Evolutionary conservation across 2,329 filamentous ascomycete genomes (phyloP).

Genomic region (Dryadomyces quercus-mongolicae): DNA sequence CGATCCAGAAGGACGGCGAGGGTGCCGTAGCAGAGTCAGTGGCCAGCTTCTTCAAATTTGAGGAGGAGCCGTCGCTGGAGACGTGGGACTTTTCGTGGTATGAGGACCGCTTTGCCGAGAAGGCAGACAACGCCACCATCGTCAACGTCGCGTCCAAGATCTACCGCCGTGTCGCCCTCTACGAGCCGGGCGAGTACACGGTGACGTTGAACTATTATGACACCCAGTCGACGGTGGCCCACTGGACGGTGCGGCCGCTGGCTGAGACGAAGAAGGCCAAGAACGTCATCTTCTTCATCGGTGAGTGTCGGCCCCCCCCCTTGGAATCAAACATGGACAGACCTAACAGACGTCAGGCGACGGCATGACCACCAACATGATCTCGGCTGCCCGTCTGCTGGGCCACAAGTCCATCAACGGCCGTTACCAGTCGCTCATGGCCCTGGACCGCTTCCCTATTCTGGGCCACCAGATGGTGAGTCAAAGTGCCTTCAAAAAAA

Average conservation of each 20-base stretch:
- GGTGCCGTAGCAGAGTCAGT: slow-evolving; percentile 2
- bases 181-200: slow-evolving; percentile 68
- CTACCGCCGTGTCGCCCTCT: slow-evolving; percentile 63
- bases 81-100: slow-evolving; percentile 78
- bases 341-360: slow-evolving; percentile 38
- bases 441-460: slow-evolving; percentile 75
- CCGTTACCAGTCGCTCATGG: slow-evolving; percentile 64
- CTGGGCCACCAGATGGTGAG: slow-evolving; percentile 65
- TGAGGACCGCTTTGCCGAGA: slow-evolving; percentile 70
- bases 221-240: slow-evolving; percentile 56
- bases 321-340: too few species aligned
- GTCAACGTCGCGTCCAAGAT: slow-evolving; percentile 74
- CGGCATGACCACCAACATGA: slow-evolving; percentile 66
- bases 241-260: slow-evolving; percentile 65
- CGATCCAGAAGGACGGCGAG: neutral
- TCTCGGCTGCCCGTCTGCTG: slow-evolving; percentile 67
- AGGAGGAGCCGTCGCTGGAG: slow-evolving; percentile 32
- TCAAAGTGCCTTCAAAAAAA: too few species aligned
- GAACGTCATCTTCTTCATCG: slow-evolving; percentile 74
- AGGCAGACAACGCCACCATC: slow-evolving; percentile 54
- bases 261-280: slow-evolving; percentile 60
- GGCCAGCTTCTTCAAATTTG: slow-evolving; percentile 9
- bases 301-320: too few species aligned
- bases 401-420: slow-evolving; percentile 76
- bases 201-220: slow-evolving; percentile 68